These are phyloP conservation scores for Discostella stelligeroides DNA, from an alignment of 108 stramenopile species.

Conservation along the genomic window DNA sequence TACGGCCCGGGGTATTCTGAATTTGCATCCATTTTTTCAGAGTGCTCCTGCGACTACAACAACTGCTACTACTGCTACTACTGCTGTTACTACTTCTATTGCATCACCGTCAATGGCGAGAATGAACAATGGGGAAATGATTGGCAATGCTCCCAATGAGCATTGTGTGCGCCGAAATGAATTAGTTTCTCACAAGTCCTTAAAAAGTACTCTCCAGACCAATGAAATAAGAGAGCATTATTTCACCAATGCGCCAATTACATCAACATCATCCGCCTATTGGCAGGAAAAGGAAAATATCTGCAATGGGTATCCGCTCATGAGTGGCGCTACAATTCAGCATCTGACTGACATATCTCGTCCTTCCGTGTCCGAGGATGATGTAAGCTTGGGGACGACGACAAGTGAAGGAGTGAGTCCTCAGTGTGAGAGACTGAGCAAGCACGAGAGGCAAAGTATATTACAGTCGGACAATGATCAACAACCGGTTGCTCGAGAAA, in stretches of 20 bases:
- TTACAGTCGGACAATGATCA: not conserved
- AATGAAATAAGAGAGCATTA: too few species aligned
- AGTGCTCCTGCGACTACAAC: not conserved
- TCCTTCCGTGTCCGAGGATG: too few species aligned
- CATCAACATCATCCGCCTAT: not conserved
- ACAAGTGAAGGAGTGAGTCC: not conserved
- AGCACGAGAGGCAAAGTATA: not conserved
- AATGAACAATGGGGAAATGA: not conserved
- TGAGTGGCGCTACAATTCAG: too few species aligned
- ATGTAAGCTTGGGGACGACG: not conserved
- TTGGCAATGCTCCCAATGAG: not conserved
- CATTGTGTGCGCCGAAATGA: too few species aligned
- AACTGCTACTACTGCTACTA: too few species aligned
- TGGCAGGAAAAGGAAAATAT: constrained; percentile 5
- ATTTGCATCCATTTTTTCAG: constrained; percentile 26
- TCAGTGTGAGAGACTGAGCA: not conserved
- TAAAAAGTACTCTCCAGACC: too few species aligned
- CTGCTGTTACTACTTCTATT: too few species aligned
- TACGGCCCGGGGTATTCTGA: constrained; percentile 24
- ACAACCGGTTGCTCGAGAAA: not conserved
- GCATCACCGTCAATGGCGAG: not conserved
- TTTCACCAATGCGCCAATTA: not conserved
- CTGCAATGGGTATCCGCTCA: not conserved
- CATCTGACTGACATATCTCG: too few species aligned
- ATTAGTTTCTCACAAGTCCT: too few species aligned